Percentiles rank a stretch among this genome's conserved stretches.
These are phyloP conservation scores for Spirogloea muscicola DNA, from an alignment of 139 green algal genomes.

Conservation along the genomic window DNA sequence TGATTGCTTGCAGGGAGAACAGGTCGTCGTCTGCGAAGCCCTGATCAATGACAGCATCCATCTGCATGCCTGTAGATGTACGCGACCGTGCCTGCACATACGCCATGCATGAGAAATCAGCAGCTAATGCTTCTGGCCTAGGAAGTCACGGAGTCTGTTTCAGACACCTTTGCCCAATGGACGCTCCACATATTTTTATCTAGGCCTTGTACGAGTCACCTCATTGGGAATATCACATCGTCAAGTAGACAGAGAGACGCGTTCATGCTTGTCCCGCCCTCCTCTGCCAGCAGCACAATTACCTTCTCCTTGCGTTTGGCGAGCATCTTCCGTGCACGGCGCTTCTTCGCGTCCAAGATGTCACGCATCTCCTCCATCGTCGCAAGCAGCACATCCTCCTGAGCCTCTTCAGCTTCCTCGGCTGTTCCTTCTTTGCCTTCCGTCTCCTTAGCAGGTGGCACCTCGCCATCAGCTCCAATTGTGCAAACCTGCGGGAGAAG, in stretches of 20 bases:
- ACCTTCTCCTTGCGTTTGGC: conserved; percentile 74
- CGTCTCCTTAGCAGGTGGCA: too few species aligned
- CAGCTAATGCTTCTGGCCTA: too few species aligned
- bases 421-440: neutral
- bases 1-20: conserved; percentile 33
- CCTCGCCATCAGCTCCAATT: too few species aligned
- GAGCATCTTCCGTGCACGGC: conserved; percentile 55
- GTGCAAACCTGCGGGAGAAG: too few species aligned
- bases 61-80: conserved; percentile 31
- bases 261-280: too few species aligned
- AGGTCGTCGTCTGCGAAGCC: conserved; percentile 39
- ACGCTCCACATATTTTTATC: too few species aligned
- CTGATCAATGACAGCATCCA: conserved; percentile 17
- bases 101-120: too few species aligned
- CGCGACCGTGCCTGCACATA: conserved; percentile 45
- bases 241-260: too few species aligned
- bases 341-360: conserved; percentile 56
- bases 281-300: conserved; percentile 27
- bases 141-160: too few species aligned
- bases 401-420: conserved; percentile 52
- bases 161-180: too few species aligned
- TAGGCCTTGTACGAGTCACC: too few species aligned
- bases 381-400: conserved; percentile 71
- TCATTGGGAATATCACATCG: too few species aligned
- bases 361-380: conserved; percentile 87